phyloP scores from a whole-genome alignment of 108 stramenopile species.

The Stephanodiscus triporus region DNA sequence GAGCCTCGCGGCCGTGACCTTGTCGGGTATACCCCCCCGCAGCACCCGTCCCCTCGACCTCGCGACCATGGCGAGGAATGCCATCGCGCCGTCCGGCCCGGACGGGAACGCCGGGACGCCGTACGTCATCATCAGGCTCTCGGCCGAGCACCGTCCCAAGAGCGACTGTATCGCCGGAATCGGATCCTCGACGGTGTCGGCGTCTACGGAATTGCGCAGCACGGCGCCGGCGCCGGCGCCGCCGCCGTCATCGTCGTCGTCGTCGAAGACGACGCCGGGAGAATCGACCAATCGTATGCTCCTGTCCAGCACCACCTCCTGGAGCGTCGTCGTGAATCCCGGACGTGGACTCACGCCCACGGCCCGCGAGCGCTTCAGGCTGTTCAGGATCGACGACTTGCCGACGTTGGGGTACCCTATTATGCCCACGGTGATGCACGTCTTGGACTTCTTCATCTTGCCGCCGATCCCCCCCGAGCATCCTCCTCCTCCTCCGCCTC shows the following conservation, averaged over 20 bases:
- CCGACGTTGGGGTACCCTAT: slow-evolving; percentile 95
- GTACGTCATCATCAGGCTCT: slow-evolving; percentile 95
- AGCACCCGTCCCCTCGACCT: slow-evolving; percentile 86
- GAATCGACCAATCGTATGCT: slow-evolving; percentile 96
- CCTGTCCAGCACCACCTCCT: slow-evolving; percentile 96
- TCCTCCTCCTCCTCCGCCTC: too few relatives aligned
- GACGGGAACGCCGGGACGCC: slow-evolving; percentile 89
- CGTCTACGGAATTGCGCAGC: slow-evolving; percentile 94
- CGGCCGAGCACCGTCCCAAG: slow-evolving; percentile 80
- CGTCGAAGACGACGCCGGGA: slow-evolving; percentile 98
- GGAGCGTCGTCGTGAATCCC: slow-evolving; percentile 96
- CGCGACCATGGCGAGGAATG: slow-evolving; percentile 96
- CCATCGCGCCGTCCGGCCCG: slow-evolving; percentile 70
- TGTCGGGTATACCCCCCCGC: slow-evolving; percentile 97
- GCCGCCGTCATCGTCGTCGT: slow-evolving; percentile 48
- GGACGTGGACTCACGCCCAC: slow-evolving; percentile 96
- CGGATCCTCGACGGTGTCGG: slow-evolving; percentile 93
- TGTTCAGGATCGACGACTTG: slow-evolving; percentile 94
- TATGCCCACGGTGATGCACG: slow-evolving; percentile 90
- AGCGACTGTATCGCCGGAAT: slow-evolving; percentile 89
- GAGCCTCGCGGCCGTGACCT: slow-evolving; percentile 86
- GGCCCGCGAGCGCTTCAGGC: slow-evolving; percentile 89
- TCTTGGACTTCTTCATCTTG: slow-evolving; percentile 69
- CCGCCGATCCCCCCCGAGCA: too few relatives aligned
- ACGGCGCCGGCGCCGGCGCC: slow-evolving; percentile 68